Percentiles rank a stretch among this genome's conserved stretches.
Conservation (phyloP, 164 flowering plant genomes). For the Dillenia turbinata region DNA sequence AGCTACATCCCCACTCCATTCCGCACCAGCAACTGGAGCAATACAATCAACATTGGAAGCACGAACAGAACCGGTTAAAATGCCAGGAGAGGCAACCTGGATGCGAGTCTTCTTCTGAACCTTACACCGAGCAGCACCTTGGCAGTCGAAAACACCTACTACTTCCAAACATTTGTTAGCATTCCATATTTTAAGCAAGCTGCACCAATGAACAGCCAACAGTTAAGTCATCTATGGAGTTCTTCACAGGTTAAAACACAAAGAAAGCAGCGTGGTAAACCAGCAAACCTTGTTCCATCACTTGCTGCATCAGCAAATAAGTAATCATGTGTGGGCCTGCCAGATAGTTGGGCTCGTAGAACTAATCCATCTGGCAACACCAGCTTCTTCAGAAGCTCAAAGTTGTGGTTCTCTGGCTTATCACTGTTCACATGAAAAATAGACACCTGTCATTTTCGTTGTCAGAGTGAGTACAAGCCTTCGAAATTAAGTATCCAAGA, state of each 20-base stretch:
- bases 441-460: not conserved
- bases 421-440: conserved; percentile 39
- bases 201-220: too few species aligned
- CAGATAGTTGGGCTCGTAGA: conserved; percentile 82
- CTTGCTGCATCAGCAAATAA: conserved; percentile 90
- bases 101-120: conserved; percentile 72
- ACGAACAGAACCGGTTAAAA: conserved; percentile 56
- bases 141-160: too few species aligned
- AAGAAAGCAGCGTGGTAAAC: not conserved
- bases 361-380: conserved; percentile 97
- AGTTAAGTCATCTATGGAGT: too few species aligned
- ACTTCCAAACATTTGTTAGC: too few species aligned
- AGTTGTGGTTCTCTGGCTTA: conserved; percentile 82
- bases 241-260: too few species aligned
- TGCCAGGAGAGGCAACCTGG: conserved; percentile 78
- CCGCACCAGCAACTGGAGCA: conserved; percentile 52
- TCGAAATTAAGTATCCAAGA: not conserved
- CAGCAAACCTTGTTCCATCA: conserved; percentile 74
- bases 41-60: conserved; percentile 66
- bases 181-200: too few species aligned
- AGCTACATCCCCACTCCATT: conserved; percentile 67
- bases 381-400: conserved; percentile 76
- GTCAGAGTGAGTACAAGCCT: not conserved
- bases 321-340: conserved; percentile 84
- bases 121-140: conserved; percentile 49